Evolutionary conservation across 2,329 filamentous ascomycete genomes (phyloP).

Genomic region (Neonectria faginata): DNA sequence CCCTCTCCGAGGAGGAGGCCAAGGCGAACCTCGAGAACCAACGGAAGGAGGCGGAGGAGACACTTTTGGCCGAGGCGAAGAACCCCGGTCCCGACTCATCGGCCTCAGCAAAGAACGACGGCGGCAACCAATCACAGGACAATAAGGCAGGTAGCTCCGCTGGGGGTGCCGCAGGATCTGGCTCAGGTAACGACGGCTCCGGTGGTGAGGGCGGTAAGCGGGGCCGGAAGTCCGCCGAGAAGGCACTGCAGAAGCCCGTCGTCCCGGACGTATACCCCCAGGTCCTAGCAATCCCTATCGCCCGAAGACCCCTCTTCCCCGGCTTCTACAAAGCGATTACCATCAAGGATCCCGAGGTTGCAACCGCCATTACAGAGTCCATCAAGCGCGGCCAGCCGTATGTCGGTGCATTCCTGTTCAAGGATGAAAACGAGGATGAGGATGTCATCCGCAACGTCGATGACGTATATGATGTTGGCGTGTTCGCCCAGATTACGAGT

Average conservation of each 20-base stretch:
- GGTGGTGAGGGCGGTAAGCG: slow-evolving; percentile 74
- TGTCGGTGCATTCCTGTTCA: slow-evolving; percentile 95
- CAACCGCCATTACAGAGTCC: slow-evolving; percentile 93
- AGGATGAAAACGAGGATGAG: slow-evolving; percentile 93
- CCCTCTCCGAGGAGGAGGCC: slow-evolving; percentile 65
- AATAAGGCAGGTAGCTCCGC: slow-evolving; percentile 69
- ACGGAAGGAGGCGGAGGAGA: slow-evolving; percentile 56
- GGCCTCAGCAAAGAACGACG: slow-evolving; percentile 60
- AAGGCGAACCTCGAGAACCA: slow-evolving; percentile 63
- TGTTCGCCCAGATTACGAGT: slow-evolving; percentile 98
- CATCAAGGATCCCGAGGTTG: slow-evolving; percentile 91
- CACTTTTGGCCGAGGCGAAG: slow-evolving; percentile 61
- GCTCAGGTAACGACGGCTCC: slow-evolving; percentile 66
- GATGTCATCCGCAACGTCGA: slow-evolving; percentile 91
- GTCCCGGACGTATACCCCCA: slow-evolving; percentile 97
- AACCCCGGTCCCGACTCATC: slow-evolving; percentile 55
- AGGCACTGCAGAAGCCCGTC: slow-evolving; percentile 84
- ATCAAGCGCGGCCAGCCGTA: slow-evolving; percentile 98
- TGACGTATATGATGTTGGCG: slow-evolving; percentile 95
- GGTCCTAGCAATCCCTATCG: slow-evolving; percentile 96
- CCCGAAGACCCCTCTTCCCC: slow-evolving; percentile 91
- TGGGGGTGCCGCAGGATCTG: slow-evolving; percentile 60
- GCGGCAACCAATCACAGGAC: slow-evolving; percentile 57
- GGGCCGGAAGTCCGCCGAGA: slow-evolving; percentile 78
- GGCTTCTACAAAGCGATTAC: slow-evolving; percentile 99